phyloP scores from a whole-genome alignment of 805 yeast species.

The Yueomyces sinensis region DNA sequence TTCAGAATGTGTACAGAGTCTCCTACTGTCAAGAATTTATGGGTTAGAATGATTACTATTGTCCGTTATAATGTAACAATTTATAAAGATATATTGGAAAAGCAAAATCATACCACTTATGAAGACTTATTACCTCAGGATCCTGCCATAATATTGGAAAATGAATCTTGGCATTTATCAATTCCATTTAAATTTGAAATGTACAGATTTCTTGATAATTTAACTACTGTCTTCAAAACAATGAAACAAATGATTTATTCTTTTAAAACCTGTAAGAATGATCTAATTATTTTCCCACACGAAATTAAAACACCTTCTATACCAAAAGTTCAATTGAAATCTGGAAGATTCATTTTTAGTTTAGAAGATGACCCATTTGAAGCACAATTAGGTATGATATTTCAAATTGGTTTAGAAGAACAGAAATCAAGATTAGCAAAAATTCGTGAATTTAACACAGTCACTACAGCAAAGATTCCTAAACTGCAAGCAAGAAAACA shows the following conservation, averaged over 20 bases:
- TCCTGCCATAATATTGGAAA: constrained; percentile 28
- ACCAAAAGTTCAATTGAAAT: constrained; percentile 42
- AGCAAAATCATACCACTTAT: constrained; percentile 7
- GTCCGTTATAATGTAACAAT: constrained; percentile 22
- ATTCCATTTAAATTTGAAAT: constrained; percentile 67
- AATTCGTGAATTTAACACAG: constrained; percentile 26
- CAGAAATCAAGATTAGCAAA: constrained; percentile 50
- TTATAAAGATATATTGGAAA: constrained; percentile 21
- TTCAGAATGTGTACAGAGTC: constrained; percentile 39
- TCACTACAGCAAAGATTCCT: neutral
- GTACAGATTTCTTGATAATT: constrained; percentile 68
- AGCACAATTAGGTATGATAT: constrained; percentile 49
- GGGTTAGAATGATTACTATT: constrained; percentile 36
- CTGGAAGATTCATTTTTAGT: constrained; percentile 45
- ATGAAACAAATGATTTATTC: constrained; percentile 45
- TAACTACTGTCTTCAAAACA: constrained; percentile 54
- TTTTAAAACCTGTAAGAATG: constrained; percentile 29
- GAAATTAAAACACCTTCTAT: constrained; percentile 29
- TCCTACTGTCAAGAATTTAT: constrained; percentile 31
- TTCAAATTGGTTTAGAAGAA: constrained; percentile 50
- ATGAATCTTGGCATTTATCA: constrained; percentile 34
- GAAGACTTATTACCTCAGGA: constrained; percentile 6
- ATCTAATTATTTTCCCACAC: constrained; percentile 28
- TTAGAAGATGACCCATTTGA: constrained; percentile 90
- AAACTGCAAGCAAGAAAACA: neutral